Conservation (phyloP, 2,329 filamentous ascomycete genomes). For the Nemania sp. region DNA sequence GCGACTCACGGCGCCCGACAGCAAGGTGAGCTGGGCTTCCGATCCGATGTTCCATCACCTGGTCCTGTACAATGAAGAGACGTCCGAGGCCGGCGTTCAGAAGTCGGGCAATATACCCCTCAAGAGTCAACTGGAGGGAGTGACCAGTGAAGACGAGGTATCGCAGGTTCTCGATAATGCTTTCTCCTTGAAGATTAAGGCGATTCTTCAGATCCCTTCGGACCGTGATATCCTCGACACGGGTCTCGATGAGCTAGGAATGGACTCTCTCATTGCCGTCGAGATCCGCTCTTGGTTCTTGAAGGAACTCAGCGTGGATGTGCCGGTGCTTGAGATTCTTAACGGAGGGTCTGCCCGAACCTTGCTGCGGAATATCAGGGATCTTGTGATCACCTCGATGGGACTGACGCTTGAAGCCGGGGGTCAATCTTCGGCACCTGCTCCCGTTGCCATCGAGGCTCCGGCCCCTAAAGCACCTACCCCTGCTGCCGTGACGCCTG, state of each 20-base stretch:
- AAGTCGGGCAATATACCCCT: slow-evolving; percentile 23
- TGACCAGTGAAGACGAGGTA: neutral
- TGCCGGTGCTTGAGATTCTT: slow-evolving; percentile 28
- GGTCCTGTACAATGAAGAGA: too few species aligned
- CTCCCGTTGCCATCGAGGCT: too few species aligned
- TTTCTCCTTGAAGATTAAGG: slow-evolving; percentile 1
- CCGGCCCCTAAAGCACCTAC: too few species aligned
- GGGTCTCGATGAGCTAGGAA: slow-evolving; percentile 13
- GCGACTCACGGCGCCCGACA: too few species aligned
- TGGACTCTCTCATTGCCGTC: slow-evolving; percentile 27
- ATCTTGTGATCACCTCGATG: neutral
- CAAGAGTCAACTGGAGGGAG: neutral
- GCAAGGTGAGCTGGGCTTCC: too few species aligned
- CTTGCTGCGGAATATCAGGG: slow-evolving; percentile 12
- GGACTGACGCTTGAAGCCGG: neutral
- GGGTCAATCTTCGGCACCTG: too few species aligned
- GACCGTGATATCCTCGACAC: neutral
- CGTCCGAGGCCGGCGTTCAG: too few species aligned
- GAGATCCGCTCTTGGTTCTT: slow-evolving; percentile 28
- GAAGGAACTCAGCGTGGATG: slow-evolving; percentile 21
- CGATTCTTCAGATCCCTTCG: slow-evolving; percentile 19
- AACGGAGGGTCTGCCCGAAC: slow-evolving; percentile 14
- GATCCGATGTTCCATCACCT: too few species aligned
- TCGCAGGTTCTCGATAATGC: neutral
- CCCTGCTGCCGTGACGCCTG: too few species aligned